Percentiles rank a stretch among this genome's conserved stretches.
Evolutionary conservation across 495 filamentous ascomycete species (phyloP).

Genomic region (Aspergillus ellipticus): DNA sequence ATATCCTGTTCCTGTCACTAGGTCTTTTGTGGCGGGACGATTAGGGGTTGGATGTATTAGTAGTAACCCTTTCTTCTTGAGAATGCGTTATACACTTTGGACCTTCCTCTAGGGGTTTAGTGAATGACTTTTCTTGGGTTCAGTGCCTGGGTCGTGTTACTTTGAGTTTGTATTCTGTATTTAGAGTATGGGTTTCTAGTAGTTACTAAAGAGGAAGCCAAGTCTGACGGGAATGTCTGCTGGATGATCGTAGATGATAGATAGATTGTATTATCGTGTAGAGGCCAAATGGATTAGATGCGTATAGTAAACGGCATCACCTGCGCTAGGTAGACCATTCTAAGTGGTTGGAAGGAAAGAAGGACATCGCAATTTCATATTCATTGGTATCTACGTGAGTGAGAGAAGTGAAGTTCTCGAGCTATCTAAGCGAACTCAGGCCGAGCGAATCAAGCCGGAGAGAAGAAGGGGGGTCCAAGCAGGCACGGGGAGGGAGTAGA

Average conservation of each 20-base stretch:
- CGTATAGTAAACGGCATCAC: no score
- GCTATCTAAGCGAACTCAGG: background rate
- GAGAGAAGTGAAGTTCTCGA: conserved; percentile 1
- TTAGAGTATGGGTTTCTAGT: no score
- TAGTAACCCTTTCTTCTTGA: background rate
- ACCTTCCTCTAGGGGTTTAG: no score
- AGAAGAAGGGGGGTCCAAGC: background rate
- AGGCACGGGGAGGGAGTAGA: background rate
- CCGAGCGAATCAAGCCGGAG: background rate
- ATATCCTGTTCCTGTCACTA: background rate
- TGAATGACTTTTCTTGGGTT: no score
- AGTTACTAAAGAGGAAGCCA: no score
- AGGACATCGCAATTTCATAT: conserved; percentile 5
- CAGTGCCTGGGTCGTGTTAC: no score
- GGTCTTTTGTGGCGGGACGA: background rate
- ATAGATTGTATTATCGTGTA: background rate
- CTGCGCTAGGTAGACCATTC: no score
- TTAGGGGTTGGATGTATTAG: background rate
- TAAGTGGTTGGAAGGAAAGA: background rate
- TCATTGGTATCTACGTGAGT: conserved; percentile 13
- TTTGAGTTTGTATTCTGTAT: no score
- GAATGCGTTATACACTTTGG: no score
- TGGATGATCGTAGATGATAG: no score
- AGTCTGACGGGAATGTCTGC: no score
- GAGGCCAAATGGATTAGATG: background rate